A percentile compares a stretch with the other conserved stretches of the same genome.
Conservation (phyloP, 176 grass and related monocot genomes). For the Miscanthus lutarioriparius region DNA sequence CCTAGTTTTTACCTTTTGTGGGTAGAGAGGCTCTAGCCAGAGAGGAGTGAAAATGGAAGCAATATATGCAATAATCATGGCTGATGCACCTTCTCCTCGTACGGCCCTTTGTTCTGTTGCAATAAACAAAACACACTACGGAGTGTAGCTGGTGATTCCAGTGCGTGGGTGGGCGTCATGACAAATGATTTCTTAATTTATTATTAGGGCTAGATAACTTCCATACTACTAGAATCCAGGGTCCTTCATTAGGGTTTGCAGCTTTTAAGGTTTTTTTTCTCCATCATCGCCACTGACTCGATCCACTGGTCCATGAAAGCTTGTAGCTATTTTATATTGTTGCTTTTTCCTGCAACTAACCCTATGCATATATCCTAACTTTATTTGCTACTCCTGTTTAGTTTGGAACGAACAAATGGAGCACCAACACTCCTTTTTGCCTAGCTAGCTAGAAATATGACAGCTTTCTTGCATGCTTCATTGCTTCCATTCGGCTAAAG, state of each 20-base stretch:
- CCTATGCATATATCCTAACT: neutral
- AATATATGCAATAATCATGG: conserved; percentile 4
- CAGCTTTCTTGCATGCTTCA: conserved; percentile 2
- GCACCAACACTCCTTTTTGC: neutral
- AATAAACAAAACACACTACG: conserved; percentile 16
- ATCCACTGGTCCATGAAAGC: neutral
- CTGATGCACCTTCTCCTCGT: conserved; percentile 38
- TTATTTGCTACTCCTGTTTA: conserved; percentile 14
- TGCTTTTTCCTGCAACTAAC: conserved; percentile 28
- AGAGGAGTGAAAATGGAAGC: neutral
- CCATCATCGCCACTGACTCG: neutral
- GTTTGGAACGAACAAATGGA: neutral
- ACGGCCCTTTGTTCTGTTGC: conserved; percentile 29
- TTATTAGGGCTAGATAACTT: conserved; percentile 2
- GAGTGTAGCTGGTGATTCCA: neutral
- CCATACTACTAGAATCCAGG: conserved; percentile 30
- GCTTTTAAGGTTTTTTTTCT: conserved; percentile 49
- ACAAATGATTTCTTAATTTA: conserved; percentile 20
- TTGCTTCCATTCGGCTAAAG: conserved; percentile 24
- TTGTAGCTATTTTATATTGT: neutral
- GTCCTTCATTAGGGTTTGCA: conserved; percentile 35
- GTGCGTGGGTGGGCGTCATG: conserved; percentile 13
- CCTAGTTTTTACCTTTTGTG: conserved; percentile 49
- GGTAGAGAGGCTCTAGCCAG: neutral
- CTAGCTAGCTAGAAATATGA: conserved; percentile 20